Conservation (phyloP, 2,329 filamentous ascomycete genomes). For the Madurella fahalii region DNA sequence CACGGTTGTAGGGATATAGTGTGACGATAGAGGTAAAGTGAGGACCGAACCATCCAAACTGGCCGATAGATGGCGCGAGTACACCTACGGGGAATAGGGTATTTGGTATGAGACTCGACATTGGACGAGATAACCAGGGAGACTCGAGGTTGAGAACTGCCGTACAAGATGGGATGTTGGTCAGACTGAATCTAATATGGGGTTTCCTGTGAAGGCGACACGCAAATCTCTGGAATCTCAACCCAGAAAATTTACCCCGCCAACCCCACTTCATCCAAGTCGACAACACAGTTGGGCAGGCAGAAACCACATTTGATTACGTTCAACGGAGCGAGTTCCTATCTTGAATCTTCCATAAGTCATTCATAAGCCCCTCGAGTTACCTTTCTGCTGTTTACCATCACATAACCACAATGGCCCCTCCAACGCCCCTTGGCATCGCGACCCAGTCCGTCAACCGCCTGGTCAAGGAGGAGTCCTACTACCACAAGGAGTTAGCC, state of each 20-base stretch:
- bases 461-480: conserved; percentile 85
- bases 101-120: no score
- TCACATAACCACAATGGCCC: conserved; percentile 57
- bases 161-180: no score
- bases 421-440: conserved; percentile 72
- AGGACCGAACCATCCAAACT: no score
- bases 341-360: not conserved
- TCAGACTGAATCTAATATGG: no score
- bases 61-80: no score
- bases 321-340: not conserved
- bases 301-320: not conserved
- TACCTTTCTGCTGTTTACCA: not conserved
- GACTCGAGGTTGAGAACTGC: no score
- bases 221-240: not conserved
- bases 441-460: conserved; percentile 75
- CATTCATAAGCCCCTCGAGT: not conserved
- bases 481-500: conserved; percentile 81
- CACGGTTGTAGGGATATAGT: no score
- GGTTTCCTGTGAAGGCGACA: no score
- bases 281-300: conserved; percentile 14
- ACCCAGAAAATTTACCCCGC: conserved; percentile 23
- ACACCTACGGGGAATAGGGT: no score
- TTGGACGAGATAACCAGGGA: no score
- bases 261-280: conserved; percentile 21
- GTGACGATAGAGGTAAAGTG: no score